Base-by-base conservation (phyloP, 352 stramenopile genomes). In the Pythium monospermum region DNA sequence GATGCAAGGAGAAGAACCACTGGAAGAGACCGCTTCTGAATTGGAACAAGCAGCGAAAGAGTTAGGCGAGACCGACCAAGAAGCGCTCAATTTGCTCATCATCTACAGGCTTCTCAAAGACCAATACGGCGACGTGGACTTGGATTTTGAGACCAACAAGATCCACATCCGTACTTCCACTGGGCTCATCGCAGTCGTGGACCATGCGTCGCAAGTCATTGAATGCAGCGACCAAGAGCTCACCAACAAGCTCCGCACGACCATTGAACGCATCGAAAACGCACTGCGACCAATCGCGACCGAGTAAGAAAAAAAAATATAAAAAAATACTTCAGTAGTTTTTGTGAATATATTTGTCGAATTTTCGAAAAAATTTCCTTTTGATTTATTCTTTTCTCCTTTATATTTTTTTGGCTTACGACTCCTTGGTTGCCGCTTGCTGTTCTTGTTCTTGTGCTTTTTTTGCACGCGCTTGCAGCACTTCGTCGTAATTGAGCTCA, bases 131-230 rank as follows among this genome's bases (percentile, higher is more conserved):
- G 76, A 91, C 54, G 84, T 91, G 25, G 73, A 91, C 18, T 62
- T 94, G 49, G 76, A 94, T 46, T 88, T 93, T 27, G 83, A 89
- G 54, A 94, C 84, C 3, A 93, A 94, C 68, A 85, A 86, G 53
- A 94, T 94, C 58, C 76, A 91, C 46, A 85, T 94, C 15, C 68
- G 73, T 40, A 94, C 80, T 42, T 82, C 84, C 0, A 91, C 75
- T 33, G 82, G 84, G 16, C 52, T 87, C 6, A 59, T 69, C 27
- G 84, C 84, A 8, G 61, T 77, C 0, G 69, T 92, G 2, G 77
- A 91, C 39, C 76, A 91, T 50, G 59, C 70, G 5, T 75, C 64
- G 21, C 69, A 81, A 15, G 60, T 65, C 19, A 73, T 93, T 39
- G 77, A 91, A 51, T 93, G 82, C 59, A 64, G 73, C 21, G 79